A percentile compares a stretch with the other conserved stretches of the same genome.
Conservation (phyloP, 768 basidiomycete species). For the Lactifluus piperatus region DNA sequence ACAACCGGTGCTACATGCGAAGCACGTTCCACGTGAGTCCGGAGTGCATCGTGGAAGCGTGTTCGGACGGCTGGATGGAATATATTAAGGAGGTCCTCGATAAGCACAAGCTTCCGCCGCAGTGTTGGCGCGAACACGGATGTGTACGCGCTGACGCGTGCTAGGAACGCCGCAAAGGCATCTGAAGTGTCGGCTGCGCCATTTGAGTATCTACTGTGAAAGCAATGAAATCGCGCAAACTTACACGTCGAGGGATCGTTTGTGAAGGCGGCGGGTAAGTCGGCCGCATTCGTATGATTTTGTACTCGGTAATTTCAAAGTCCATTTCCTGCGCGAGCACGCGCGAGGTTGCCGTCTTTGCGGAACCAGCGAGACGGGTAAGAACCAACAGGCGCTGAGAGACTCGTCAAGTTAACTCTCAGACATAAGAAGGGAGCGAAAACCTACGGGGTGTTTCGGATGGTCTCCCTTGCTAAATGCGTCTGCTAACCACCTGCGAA, state of each 20-base stretch:
- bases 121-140: constrained; percentile 37
- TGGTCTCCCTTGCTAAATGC: constrained; percentile 64
- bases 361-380: constrained; percentile 84
- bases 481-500: constrained; percentile 65
- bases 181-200: constrained; percentile 23
- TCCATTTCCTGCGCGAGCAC: constrained; percentile 66
- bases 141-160: constrained; percentile 53
- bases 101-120: constrained; percentile 46
- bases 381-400: constrained; percentile 71
- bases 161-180: constrained; percentile 71
- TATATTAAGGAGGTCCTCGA: constrained; percentile 91
- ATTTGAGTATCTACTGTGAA: not conserved
- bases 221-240: not conserved
- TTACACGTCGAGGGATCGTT: constrained; percentile 8
- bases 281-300: constrained; percentile 46
- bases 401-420: not conserved
- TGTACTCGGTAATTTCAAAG: constrained; percentile 72
- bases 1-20: constrained; percentile 51
- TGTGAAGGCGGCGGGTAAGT: constrained; percentile 38
- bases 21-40: constrained; percentile 40
- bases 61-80: constrained; percentile 59
- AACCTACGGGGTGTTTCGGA: constrained; percentile 64
- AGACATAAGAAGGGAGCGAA: not conserved
- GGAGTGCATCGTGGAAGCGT: constrained; percentile 64
- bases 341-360: constrained; percentile 80